Evolutionary conservation across 2,329 filamentous ascomycete species (phyloP), one percentile per base, ranked within the genome.

Genomic region (Colletotrichum cordylinicola): DNA sequence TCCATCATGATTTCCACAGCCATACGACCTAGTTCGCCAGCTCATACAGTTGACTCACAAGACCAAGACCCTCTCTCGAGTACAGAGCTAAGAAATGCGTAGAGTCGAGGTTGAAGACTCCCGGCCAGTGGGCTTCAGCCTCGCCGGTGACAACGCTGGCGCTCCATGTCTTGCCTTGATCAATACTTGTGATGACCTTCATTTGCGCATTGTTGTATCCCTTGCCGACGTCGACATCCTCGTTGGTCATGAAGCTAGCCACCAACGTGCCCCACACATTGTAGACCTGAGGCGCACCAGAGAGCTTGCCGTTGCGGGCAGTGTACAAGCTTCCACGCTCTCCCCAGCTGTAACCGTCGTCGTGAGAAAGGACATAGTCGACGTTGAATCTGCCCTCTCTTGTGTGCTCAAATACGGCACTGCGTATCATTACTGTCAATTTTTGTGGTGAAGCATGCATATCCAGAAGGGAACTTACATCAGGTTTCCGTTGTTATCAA

Each of bases 201-300:
- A 83, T 82, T 27, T 72, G 35, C 5, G 24, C 70, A 10, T 67
- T 60, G 27, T 72, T 68, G 62, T 72, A 72, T 4, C 52, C 64
- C 60, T 81, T 79, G 15, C 77, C 80, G n/a, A 80, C 80, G 39
- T 81, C 80, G 6, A 78, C 76, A 66, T 85, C 85, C 78, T 88
- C 87, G 76, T 88, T 84, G 2, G 86, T 88, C 80, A 86, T 86
- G 79, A 88, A 88, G 72, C 84, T 85, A 0, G 82, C 83, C 2
- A 86, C 84, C 9, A 89, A 78, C 2, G 81, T 85, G 9, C 83
- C 84, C 3, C 87, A 85, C 1, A 88, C 86, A 37, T 85, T 85
- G 33, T 82, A 79, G 9, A 88, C 82, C 76, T 86, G 83, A 56
- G 87, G 87, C 31, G 87, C 86, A 2, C 84, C 84, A 2, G 85